These are phyloP conservation scores for Hypoxylon sp. DNA, from an alignment of 2,329 filamentous ascomycete genomes.

Conservation along the genomic window DNA sequence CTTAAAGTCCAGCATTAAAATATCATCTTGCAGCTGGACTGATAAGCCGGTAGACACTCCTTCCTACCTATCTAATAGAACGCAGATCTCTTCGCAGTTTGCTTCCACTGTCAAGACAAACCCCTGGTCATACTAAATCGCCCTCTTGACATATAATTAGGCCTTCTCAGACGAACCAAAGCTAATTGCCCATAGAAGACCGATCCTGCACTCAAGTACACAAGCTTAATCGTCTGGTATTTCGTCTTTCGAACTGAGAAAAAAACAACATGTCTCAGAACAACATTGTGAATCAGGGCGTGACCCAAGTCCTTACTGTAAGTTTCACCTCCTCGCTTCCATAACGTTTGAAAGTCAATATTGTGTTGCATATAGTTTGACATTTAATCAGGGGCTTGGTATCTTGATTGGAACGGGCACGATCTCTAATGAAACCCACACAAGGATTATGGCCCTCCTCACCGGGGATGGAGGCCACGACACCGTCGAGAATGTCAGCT, in stretches of 20 bases:
- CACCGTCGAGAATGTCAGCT: neutral
- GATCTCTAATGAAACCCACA: slow-evolving; percentile 37
- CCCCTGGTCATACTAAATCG: no score
- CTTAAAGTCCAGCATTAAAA: no score
- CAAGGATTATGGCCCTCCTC: slow-evolving; percentile 37
- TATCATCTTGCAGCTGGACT: no score
- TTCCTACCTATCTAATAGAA: no score
- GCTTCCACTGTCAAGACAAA: no score
- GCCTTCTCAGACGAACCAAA: no score
- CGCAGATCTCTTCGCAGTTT: no score
- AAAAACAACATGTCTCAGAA: slow-evolving; percentile 15
- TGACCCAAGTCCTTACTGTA: slow-evolving; percentile 34
- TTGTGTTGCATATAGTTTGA: neutral
- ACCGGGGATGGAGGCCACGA: slow-evolving; percentile 12
- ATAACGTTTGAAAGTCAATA: neutral
- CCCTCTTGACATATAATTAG: no score
- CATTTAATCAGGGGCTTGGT: slow-evolving; percentile 38
- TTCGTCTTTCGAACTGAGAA: no score
- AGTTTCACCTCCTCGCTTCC: slow-evolving; percentile 4
- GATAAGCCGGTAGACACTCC: no score
- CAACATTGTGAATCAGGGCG: slow-evolving; percentile 24
- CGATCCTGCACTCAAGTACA: no score
- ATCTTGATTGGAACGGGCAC: slow-evolving; percentile 42
- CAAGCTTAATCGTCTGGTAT: neutral
- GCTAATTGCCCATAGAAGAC: no score